These are phyloP conservation scores for Ascochyta viciae-villosae DNA, from an alignment of 2,329 filamentous ascomycete species.

Conservation along the genomic window DNA sequence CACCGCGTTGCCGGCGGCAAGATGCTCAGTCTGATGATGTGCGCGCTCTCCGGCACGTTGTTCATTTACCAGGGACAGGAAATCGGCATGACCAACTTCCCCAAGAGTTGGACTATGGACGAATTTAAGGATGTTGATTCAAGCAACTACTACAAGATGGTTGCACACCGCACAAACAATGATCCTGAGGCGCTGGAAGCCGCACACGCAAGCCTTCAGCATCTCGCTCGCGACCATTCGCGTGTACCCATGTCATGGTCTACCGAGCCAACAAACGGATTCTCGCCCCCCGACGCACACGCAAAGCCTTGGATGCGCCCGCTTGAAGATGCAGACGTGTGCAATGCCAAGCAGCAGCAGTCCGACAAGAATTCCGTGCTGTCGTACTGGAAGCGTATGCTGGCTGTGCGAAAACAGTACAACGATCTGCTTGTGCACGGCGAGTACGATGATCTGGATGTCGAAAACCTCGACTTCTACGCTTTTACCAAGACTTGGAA, in stretches of 20 bases:
- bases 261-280: conserved; percentile 63
- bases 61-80: conserved; percentile 62
- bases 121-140: conserved; percentile 63
- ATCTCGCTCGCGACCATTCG: conserved; percentile 69
- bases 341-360: conserved; percentile 66
- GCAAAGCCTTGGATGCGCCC: conserved; percentile 67
- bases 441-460: conserved; percentile 61
- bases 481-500: conserved; percentile 47
- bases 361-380: conserved; percentile 57
- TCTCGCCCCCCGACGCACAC: conserved; percentile 56
- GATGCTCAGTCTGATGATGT: conserved; percentile 57
- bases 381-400: conserved; percentile 66
- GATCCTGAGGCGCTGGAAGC: conserved; percentile 51
- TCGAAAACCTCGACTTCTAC: conserved; percentile 65
- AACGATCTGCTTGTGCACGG: conserved; percentile 68
- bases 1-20: conserved; percentile 56
- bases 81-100: conserved; percentile 59
- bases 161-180: conserved; percentile 31
- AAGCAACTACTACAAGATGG: conserved; percentile 59
- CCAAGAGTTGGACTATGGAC: conserved; percentile 51
- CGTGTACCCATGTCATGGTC: conserved; percentile 75
- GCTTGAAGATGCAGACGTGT: conserved; percentile 59
- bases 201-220: conserved; percentile 62
- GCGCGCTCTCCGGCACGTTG: conserved; percentile 57
- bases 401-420: conserved; percentile 63